These are phyloP conservation scores for Russula earlei DNA, from an alignment of 768 basidiomycete species.

Conservation along the genomic window DNA sequence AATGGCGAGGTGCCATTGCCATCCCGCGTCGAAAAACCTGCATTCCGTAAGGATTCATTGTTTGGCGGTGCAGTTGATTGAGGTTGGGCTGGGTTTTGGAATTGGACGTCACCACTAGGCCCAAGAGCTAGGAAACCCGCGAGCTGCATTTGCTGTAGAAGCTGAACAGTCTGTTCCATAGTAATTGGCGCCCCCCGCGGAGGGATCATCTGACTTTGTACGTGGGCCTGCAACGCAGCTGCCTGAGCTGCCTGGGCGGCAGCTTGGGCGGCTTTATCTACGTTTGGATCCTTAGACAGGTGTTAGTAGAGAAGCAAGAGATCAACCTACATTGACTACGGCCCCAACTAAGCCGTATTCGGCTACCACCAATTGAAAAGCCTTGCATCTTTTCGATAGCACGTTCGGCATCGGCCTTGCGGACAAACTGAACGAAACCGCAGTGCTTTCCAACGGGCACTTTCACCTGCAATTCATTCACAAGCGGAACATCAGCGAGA, in stretches of 20 bases:
- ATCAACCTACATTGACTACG: conserved; percentile 71
- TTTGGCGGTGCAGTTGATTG: conserved; percentile 16
- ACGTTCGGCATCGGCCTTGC: conserved; percentile 82
- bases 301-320: not conserved
- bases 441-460: conserved; percentile 95
- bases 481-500: conserved; percentile 5
- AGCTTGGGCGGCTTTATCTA: conserved; percentile 87
- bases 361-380: conserved; percentile 86
- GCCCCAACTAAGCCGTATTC: conserved; percentile 89
- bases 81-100: conserved; percentile 21
- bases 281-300: conserved; percentile 5
- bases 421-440: conserved; percentile 92
- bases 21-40: conserved; percentile 14
- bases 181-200: conserved; percentile 30
- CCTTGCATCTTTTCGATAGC: conserved; percentile 98
- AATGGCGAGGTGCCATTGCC: conserved; percentile 11
- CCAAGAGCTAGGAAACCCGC: conserved; percentile 30
- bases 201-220: conserved; percentile 26
- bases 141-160: conserved; percentile 47
- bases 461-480: conserved; percentile 55
- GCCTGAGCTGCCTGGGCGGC: conserved; percentile 69
- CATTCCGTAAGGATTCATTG: conserved; percentile 12
- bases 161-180: conserved; percentile 52
- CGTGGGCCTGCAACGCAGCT: conserved; percentile 49
- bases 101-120: conserved; percentile 18